Evolutionary conservation across 345 rosid genomes (phyloP), one percentile per base, ranked within the genome.

Genomic region (Syzygium jambos): DNA sequence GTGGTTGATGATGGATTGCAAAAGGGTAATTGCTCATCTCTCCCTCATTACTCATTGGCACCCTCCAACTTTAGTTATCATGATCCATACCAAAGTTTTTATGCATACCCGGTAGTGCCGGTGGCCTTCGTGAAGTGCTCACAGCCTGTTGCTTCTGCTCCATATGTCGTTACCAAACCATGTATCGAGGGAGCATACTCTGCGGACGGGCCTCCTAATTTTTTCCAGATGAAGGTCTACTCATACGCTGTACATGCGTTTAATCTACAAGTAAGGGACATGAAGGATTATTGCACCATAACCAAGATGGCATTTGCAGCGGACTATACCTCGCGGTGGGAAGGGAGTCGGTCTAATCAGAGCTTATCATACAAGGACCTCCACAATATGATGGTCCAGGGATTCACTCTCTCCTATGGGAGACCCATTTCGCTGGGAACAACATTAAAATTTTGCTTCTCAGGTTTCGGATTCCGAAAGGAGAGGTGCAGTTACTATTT

Each of bases 311-410:
- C 63, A 22, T 4, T 0, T 5, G 0, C n/a, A 56, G 9, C 11
- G n/a, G n/a, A 9, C 4, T 22, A 56, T 19, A 8, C 9, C 27
- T 9, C 12, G 0, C 0, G n/a, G 27, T 11, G 27, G 27, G 0
- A 56, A 23, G 25, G 59, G 25, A 11, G 22, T 56, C 61, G 3
- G 61, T 0, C 22, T 56, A 11, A 11, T 25, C 27, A 5, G 61
- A 56, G 61, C 61, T 56, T 23, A 56, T 0, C 61, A 23, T 56
- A 56, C n/a, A 56, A 56, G 61, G 61, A 56, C 12, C n/a, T 56
- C n/a, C n/a, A 23, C 61, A 56, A 9, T n/a, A 56, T 22, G n/a
- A 22, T 56, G n/a, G 61, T 0, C n/a, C 12, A 23, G 27, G 61
- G 61, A 56, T 56, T 56, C 61, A 9, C 0, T 56, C 27, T 56